Percentiles rank a stretch among this genome's conserved stretches.
Conservation (phyloP, 257 asterid genomes). For the Rubia yunnanensis region DNA sequence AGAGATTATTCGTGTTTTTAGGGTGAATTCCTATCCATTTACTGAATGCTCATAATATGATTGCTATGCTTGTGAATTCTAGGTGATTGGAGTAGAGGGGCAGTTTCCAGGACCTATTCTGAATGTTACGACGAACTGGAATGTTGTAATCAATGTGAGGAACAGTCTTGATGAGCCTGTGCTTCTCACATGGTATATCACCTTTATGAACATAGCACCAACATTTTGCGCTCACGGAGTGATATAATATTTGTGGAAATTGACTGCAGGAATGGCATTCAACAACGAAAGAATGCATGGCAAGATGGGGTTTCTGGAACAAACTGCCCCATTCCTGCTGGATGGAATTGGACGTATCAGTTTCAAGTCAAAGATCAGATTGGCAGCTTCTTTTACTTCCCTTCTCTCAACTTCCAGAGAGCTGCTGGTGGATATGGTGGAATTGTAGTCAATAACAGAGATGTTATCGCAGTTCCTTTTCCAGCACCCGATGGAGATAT, state of each 20-base stretch:
- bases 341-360: slow-evolving; percentile 97
- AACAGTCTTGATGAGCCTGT: slow-evolving; percentile 79
- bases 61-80: slow-evolving; percentile 9
- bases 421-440: slow-evolving; percentile 91
- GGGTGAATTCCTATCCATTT: background rate
- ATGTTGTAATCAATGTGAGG: slow-evolving; percentile 73
- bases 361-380: slow-evolving; percentile 96
- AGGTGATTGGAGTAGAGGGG: slow-evolving; percentile 87
- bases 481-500: slow-evolving; percentile 72
- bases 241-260: slow-evolving; percentile 1
- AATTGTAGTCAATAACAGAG: slow-evolving; percentile 69
- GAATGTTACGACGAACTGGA: slow-evolving; percentile 91
- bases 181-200: slow-evolving; percentile 74
- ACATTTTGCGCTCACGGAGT: background rate
- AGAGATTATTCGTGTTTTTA: background rate
- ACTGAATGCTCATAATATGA: background rate
- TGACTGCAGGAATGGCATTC: slow-evolving; percentile 83
- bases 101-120: slow-evolving; percentile 85
- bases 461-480: slow-evolving; percentile 72
- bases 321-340: slow-evolving; percentile 87
- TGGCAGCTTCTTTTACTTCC: slow-evolving; percentile 92
- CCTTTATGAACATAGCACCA: background rate
- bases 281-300: slow-evolving; percentile 79
- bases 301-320: slow-evolving; percentile 96
- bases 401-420: slow-evolving; percentile 62